A percentile compares a stretch with the other conserved stretches of the same genome.
Conservation (phyloP, 169 alveolate species). For the Eimeria falciformis region DNA sequence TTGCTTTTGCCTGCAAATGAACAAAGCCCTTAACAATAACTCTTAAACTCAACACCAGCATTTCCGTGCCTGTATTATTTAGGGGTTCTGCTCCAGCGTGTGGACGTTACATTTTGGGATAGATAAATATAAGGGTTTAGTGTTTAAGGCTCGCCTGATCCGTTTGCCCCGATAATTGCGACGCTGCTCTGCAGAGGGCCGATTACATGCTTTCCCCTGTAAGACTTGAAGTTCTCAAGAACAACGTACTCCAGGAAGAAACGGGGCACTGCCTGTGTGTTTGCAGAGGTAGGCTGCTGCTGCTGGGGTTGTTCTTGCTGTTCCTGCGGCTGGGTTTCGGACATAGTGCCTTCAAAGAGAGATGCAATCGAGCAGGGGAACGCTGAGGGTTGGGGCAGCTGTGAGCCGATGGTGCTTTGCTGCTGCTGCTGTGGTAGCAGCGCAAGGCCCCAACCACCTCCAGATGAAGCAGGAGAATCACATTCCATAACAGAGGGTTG, state of each 20-base stretch:
- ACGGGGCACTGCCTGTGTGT: not conserved
- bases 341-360: not conserved
- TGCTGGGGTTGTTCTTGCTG: slow-evolving; percentile 16
- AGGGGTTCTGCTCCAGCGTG: not conserved
- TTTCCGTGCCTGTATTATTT: not conserved
- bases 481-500: not conserved
- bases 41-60: slow-evolving; percentile 14
- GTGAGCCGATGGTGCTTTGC: slow-evolving; percentile 32
- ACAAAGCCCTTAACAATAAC: slow-evolving; percentile 21
- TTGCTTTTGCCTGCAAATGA: slow-evolving; percentile 64
- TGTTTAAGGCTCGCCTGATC: slow-evolving; percentile 28
- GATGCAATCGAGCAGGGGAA: slow-evolving; percentile 40
- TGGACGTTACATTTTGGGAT: too few relatives aligned
- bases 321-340: not conserved
- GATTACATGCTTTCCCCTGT: slow-evolving; percentile 58
- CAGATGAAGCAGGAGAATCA: not conserved
- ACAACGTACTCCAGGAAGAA: slow-evolving; percentile 47
- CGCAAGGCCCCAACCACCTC: slow-evolving; percentile 40
- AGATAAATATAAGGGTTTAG: too few relatives aligned
- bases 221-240: slow-evolving; percentile 68
- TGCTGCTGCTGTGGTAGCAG: slow-evolving; percentile 40
- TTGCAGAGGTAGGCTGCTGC: not conserved
- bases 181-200: slow-evolving; percentile 71
- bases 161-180: slow-evolving; percentile 72
- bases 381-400: not conserved